These are phyloP conservation scores for Coemansia sp. DNA, from an alignment of 192 early-diverging fungal species.

Conservation along the genomic window DNA sequence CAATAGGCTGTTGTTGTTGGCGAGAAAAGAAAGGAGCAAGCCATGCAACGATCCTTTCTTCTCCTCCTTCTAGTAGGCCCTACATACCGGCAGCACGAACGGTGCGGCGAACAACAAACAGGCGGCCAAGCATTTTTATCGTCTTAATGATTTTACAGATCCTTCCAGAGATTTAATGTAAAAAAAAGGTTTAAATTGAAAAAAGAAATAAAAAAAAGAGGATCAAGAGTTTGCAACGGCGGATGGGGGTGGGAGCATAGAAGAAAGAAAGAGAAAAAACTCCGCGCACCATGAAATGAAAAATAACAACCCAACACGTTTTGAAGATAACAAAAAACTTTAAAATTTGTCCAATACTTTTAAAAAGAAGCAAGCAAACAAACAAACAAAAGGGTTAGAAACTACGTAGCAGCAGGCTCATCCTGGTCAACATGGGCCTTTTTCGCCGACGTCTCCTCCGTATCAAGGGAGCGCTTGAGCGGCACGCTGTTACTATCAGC, in stretches of 20 bases:
- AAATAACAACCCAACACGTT: not conserved
- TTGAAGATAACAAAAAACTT: not conserved
- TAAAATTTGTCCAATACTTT: not conserved
- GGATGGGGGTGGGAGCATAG: not conserved
- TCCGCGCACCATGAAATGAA: not conserved
- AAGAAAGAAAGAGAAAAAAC: not conserved
- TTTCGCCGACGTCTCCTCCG: conserved; percentile 39
- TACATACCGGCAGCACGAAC: conserved; percentile 37
- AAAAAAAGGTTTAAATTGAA: conserved; percentile 1
- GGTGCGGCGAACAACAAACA: conserved; percentile 33
- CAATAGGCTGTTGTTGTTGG: not conserved
- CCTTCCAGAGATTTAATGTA: not conserved
- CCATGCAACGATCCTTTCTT: not conserved
- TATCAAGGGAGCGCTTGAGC: conserved; percentile 32
- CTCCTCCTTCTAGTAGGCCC: too few relatives aligned
- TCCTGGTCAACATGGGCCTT: conserved; percentile 37
- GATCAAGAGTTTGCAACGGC: not conserved
- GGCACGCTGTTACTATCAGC: not conserved
- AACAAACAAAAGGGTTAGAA: not conserved
- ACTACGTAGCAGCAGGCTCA: not conserved
- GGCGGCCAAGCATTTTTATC: conserved; percentile 30
- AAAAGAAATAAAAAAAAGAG: conserved; percentile 7
- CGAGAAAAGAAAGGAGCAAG: too few relatives aligned
- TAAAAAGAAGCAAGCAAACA: conserved; percentile 6
- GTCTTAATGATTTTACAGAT: not conserved